phyloP scores from a whole-genome alignment of 2,329 filamentous ascomycete genomes.

The Phaeosphaeria sp. region DNA sequence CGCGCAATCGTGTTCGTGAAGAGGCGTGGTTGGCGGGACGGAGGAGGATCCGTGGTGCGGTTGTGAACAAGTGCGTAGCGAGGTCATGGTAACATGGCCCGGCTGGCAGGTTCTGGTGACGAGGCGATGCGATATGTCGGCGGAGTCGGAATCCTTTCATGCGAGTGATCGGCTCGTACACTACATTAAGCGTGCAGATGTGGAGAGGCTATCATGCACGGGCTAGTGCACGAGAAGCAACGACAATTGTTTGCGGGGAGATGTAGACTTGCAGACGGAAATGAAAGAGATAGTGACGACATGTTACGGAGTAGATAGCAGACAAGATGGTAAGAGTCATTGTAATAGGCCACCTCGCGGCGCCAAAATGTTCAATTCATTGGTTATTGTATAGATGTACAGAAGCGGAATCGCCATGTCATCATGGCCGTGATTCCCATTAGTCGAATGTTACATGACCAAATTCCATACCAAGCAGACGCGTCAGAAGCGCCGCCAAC shows the following conservation, averaged over 20 bases:
- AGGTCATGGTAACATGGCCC: not conserved
- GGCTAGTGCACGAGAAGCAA: not conserved
- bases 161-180: slow-evolving; percentile 3
- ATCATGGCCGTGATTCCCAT: not conserved
- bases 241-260: not conserved
- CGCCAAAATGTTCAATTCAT: not conserved
- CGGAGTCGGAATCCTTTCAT: not conserved
- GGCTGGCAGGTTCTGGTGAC: not conserved
- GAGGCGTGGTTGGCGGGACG: too few species aligned
- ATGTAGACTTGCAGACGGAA: too few species aligned
- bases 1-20: too few species aligned
- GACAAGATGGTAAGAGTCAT: not conserved
- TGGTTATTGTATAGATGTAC: not conserved
- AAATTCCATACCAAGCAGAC: not conserved
- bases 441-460: slow-evolving; percentile 1
- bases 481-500: not conserved
- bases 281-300: too few species aligned
- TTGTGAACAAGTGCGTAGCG: too few species aligned
- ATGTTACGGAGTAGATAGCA: too few species aligned
- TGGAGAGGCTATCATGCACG: not conserved
- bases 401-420: not conserved
- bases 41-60: too few species aligned
- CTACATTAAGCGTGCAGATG: not conserved
- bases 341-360: not conserved
- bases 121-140: not conserved